A percentile compares a stretch with the other conserved stretches of the same genome.
Conservation (phyloP, 345 rosid genomes). For the Carallia pectinifolia region DNA sequence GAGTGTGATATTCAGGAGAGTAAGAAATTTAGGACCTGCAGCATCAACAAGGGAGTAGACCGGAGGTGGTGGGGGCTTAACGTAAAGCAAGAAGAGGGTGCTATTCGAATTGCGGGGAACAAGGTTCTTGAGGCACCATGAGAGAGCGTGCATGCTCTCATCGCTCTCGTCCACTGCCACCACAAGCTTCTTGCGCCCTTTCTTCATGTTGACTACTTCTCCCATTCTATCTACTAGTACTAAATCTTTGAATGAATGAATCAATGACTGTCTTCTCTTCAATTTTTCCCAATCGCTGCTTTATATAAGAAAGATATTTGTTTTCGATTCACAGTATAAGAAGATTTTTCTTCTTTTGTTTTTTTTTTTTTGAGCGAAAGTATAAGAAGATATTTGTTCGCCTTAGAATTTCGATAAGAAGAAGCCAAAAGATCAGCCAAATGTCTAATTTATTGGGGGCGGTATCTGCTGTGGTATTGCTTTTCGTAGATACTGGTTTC, state of each 20-base stretch:
- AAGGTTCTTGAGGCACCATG: slow-evolving; percentile 79
- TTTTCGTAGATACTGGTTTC: too few relatives aligned
- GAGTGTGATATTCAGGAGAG: not conserved
- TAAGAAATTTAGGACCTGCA: slow-evolving; percentile 40
- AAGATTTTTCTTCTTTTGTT: too few relatives aligned
- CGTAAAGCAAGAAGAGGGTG: slow-evolving; percentile 73
- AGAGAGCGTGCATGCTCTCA: slow-evolving; percentile 92
- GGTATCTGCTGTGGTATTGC: too few relatives aligned
- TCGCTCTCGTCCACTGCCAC: slow-evolving; percentile 94
- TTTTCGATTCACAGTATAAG: not conserved
- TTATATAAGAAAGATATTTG: not conserved
- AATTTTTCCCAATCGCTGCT: too few relatives aligned
- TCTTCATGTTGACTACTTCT: slow-evolving; percentile 16
- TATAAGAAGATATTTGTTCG: not conserved
- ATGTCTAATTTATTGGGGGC: too few relatives aligned
- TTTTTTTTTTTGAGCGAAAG: too few relatives aligned
- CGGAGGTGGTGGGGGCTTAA: slow-evolving; percentile 71
- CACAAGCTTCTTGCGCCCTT: slow-evolving; percentile 33
- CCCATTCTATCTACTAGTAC: slow-evolving; percentile 12
- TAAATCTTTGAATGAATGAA: too few relatives aligned
- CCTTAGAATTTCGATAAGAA: slow-evolving; percentile 11
- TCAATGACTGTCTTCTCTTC: too few relatives aligned
- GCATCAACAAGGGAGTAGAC: slow-evolving; percentile 60
- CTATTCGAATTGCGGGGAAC: slow-evolving; percentile 35
- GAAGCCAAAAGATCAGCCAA: too few relatives aligned